Base-by-base conservation (phyloP, 2,329 filamentous ascomycete genomes). In the Septoria linicola region DNA sequence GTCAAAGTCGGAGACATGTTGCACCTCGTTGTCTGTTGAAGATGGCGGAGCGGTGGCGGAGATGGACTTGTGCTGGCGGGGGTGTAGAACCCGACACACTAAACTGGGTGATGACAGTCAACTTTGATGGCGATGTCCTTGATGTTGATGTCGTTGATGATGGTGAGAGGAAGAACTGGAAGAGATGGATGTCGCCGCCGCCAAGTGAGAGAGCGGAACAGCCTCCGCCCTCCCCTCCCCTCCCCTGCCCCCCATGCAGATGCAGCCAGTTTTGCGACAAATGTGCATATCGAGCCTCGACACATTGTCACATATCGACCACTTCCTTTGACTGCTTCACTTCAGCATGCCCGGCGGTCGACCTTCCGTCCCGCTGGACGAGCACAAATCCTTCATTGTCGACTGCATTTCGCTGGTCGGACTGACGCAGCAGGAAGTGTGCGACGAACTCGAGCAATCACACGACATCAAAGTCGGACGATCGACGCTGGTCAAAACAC, bases 391-490 rank as follows among this genome's bases (percentile, higher is more conserved):
- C 17, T 49, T 41, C 36, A 53, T 53, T 32, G 34, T 34, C 30
- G 34, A 36, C 34, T n/a, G n/a, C 34, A 47, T 47, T 17, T 21
- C 36, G 14, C 32, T 47, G 7, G 32, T 47, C 44, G 44, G 44
- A 14, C 44, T 47, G 20, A 49, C 50, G 2, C 23, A 43, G 1
- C 23, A 34, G 8, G 50, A 53, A 17, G 37, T 53, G 34, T 4
- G 25, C 21, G 27, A 41, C 19, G 50, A 53, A 35, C 44, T 53
- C 3, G 31, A 17, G 30, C 41, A 37, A 20, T 40, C 31, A 8
- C 50, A 53, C 16, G 34, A 40, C n/a, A n/a, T 53, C 21, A n/a
- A 49, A 8, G 27, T 48, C 34, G 44, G 50, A 17, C 44, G 50
- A 23, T 42, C 36, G n/a, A 53, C 50, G 2, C 40, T 53, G 30